Conservation (phyloP, 2,329 filamentous ascomycete genomes). For the Calonectria honghensis region DNA sequence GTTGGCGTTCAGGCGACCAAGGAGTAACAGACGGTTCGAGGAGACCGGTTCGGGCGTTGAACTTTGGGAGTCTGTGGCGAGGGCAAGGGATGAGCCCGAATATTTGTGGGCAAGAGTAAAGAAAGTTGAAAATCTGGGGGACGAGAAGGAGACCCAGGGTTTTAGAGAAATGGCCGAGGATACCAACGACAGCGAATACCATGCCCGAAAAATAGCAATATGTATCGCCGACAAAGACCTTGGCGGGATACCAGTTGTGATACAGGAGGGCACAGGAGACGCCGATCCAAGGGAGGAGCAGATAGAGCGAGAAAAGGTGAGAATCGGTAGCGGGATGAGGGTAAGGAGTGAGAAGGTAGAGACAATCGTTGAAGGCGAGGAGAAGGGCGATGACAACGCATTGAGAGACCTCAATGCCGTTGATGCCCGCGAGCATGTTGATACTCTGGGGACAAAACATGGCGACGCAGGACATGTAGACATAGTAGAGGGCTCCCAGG, state of each 20-base stretch:
- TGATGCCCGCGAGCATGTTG: conserved; percentile 99
- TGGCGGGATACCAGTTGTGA: conserved; percentile 97
- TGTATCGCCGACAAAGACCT: conserved; percentile 97
- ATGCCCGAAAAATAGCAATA: conserved; percentile 99
- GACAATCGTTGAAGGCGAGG: conserved; percentile 88
- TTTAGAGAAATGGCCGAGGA: conserved; percentile 98
- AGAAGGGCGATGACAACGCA: conserved; percentile 92
- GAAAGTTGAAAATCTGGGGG: conserved; percentile 96
- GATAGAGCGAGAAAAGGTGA: conserved; percentile 96
- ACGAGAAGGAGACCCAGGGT: conserved; percentile 92
- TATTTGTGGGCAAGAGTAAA: conserved; percentile 94
- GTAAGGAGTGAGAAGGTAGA: conserved; percentile 90
- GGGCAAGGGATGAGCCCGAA: conserved; percentile 94
- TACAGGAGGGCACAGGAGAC: conserved; percentile 89
- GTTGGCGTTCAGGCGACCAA: conserved; percentile 81
- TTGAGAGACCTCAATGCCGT: conserved; percentile 97
- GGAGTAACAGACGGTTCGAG: conserved; percentile 90
- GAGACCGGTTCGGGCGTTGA: conserved; percentile 89
- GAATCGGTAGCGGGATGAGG: conserved; percentile 96
- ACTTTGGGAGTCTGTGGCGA: conserved; percentile 90
- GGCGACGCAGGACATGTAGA: conserved; percentile 96
- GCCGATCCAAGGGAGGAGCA: conserved; percentile 94
- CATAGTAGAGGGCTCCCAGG: conserved; percentile 89
- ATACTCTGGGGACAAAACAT: conserved; percentile 99
- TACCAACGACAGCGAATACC: conserved; percentile 98